A percentile compares a stretch with the other conserved stretches of the same genome.
phyloP scores from a whole-genome alignment of 2,329 filamentous ascomycete genomes.

The Cladophialophora yegresii region DNA sequence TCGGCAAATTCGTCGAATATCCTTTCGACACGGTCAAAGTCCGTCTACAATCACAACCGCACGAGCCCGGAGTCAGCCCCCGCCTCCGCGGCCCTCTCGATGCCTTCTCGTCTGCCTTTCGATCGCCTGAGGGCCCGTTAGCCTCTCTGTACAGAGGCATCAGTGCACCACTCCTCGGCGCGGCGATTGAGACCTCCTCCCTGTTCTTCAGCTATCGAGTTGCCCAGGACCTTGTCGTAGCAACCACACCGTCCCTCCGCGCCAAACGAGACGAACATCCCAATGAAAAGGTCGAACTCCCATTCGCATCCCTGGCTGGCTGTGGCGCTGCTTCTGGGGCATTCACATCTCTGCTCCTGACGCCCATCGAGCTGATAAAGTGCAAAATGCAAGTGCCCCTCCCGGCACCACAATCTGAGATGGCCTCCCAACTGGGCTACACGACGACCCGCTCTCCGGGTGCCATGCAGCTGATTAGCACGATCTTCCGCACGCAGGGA shows the following conservation, averaged over 20 bases:
- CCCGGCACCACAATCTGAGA: constrained; percentile 31
- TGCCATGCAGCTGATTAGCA: constrained; percentile 68
- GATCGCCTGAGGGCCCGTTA: constrained; percentile 73
- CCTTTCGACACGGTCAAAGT: constrained; percentile 99
- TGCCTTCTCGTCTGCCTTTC: constrained; percentile 78
- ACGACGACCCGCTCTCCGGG: constrained; percentile 55
- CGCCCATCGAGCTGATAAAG: constrained; percentile 94
- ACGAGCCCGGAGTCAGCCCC: constrained; percentile 59
- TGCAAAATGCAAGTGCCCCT: constrained; percentile 90
- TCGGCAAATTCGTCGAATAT: constrained; percentile 96
- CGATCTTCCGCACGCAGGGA: constrained; percentile 81
- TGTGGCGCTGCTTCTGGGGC: constrained; percentile 86
- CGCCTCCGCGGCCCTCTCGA: constrained; percentile 71
- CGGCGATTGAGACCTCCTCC: constrained; percentile 87
- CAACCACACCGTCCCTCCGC: constrained; percentile 57
- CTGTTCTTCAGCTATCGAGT: constrained; percentile 89
- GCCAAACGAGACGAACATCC: constrained; percentile 33
- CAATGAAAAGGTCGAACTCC: constrained; percentile 54
- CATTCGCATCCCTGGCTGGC: constrained; percentile 71
- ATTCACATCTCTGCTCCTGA: constrained; percentile 86
- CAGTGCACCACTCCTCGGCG: constrained; percentile 84
- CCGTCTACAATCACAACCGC: constrained; percentile 90
- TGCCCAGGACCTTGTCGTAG: constrained; percentile 63
- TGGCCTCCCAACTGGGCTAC: constrained; percentile 44
- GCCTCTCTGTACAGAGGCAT: constrained; percentile 84